Evolutionary conservation across 345 rosid genomes (phyloP).

Genomic region (Sapria himalayana): DNA sequence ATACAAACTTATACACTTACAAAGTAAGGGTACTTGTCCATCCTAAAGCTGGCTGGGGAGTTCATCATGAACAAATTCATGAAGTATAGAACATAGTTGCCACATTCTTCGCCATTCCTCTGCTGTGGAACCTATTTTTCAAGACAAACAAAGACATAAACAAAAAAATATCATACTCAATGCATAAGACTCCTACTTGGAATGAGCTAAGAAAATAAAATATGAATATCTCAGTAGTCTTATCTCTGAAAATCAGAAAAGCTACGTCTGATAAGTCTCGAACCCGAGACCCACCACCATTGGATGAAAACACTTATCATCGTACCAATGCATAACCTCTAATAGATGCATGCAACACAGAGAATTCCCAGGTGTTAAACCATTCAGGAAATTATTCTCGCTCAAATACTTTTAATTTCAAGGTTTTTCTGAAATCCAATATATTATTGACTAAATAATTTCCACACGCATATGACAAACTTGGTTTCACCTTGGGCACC

Average conservation of each 20-base stretch:
- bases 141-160: background rate
- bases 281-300: too few relatives aligned
- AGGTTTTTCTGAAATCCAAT: background rate
- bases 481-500: slow-evolving; percentile 30
- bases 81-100: slow-evolving; percentile 46
- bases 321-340: background rate
- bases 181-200: too few relatives aligned
- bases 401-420: too few relatives aligned
- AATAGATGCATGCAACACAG: too few relatives aligned
- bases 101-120: slow-evolving; percentile 44
- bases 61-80: slow-evolving; percentile 32
- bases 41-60: slow-evolving; percentile 29
- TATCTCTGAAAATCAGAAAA: too few relatives aligned
- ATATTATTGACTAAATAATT: too few relatives aligned
- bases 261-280: too few relatives aligned
- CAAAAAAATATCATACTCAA: background rate
- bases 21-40: slow-evolving; percentile 22
- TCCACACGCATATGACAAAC: too few relatives aligned
- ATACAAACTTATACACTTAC: slow-evolving; percentile 17
- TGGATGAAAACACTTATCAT: background rate
- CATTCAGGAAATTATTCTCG: too few relatives aligned
- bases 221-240: too few relatives aligned
- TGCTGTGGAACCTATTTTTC: slow-evolving; percentile 51
- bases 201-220: too few relatives aligned
- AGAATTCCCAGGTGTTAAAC: too few relatives aligned